A percentile compares a stretch with the other conserved stretches of the same genome.
Evolutionary conservation across 1,284 basidiomycete genomes (phyloP).

Genomic region (Ustilago curta): DNA sequence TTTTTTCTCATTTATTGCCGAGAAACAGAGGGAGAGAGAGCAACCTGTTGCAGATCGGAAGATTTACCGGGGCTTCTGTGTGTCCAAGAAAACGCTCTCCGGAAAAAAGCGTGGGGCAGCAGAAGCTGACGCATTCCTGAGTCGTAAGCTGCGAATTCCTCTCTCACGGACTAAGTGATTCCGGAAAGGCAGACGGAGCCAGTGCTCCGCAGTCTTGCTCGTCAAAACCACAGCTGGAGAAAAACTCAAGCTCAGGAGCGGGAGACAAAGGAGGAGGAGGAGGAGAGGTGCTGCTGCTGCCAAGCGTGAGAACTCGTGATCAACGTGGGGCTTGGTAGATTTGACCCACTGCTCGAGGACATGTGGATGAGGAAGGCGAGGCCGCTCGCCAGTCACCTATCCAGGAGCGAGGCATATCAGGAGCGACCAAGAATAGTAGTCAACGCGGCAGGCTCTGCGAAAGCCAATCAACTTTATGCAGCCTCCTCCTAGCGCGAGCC

Average conservation of each 20-base stretch:
- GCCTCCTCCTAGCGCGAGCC: not conserved
- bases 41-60: constrained; percentile 5
- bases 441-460: not conserved
- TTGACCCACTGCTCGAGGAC: not conserved
- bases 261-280: not conserved
- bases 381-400: not conserved
- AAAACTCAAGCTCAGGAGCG: constrained; percentile 1
- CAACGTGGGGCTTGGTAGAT: constrained; percentile 3
- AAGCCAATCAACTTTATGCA: not conserved
- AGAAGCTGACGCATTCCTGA: no score
- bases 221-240: no score
- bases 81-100: not conserved
- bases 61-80: constrained; percentile 1
- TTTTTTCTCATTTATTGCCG: constrained; percentile 8
- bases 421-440: not conserved
- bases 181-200: no score
- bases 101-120: not conserved
- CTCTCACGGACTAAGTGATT: no score
- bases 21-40: not conserved
- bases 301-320: not conserved
- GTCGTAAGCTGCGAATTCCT: no score
- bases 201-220: no score
- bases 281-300: no score
- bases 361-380: not conserved
- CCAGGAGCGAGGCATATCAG: not conserved